Evolutionary conservation across 1,284 basidiomycete genomes (phyloP).

Genomic region (Schizopora paradoxa): DNA sequence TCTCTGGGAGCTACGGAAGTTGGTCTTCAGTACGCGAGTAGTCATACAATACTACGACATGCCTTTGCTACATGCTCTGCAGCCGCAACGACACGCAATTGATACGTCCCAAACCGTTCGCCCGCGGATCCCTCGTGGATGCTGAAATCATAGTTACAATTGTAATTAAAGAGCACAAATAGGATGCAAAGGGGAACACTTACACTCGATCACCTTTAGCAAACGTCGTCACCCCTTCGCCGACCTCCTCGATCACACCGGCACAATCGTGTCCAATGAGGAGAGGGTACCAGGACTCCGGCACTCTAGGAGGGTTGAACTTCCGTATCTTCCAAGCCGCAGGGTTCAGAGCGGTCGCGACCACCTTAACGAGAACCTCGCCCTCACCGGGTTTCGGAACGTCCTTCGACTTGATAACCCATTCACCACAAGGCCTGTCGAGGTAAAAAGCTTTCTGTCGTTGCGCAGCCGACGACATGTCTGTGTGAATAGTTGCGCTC

Average conservation of each 20-base stretch:
- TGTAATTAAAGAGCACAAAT: too few relatives aligned
- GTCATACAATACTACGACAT: background rate
- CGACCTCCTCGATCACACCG: conserved; percentile 40
- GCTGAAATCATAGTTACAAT: too few relatives aligned
- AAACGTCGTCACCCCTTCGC: conserved; percentile 30
- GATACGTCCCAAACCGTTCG: conserved; percentile 36
- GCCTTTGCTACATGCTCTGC: conserved; percentile 41
- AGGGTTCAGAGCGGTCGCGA: conserved; percentile 41
- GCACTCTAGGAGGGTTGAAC: conserved; percentile 15
- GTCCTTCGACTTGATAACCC: conserved; percentile 20
- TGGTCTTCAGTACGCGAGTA: conserved; percentile 6
- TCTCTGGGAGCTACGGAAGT: conserved; percentile 25
- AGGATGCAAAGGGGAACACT: conserved; percentile 1
- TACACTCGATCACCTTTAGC: conserved; percentile 39
- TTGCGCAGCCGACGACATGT: too few relatives aligned
- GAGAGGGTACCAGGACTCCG: conserved; percentile 27
- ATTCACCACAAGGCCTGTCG: conserved; percentile 18
- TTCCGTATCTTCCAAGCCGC: conserved; percentile 40
- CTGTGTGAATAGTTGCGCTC: too few relatives aligned
- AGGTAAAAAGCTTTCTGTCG: conserved; percentile 23
- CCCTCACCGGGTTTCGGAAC: conserved; percentile 35
- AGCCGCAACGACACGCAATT: conserved; percentile 42
- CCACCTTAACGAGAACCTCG: conserved; percentile 41
- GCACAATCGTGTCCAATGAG: conserved; percentile 41
- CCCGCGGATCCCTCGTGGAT: conserved; percentile 37